These are phyloP conservation scores for Scheffersomyces amazonensis DNA, from an alignment of 805 yeast genomes.

Conservation along the genomic window DNA sequence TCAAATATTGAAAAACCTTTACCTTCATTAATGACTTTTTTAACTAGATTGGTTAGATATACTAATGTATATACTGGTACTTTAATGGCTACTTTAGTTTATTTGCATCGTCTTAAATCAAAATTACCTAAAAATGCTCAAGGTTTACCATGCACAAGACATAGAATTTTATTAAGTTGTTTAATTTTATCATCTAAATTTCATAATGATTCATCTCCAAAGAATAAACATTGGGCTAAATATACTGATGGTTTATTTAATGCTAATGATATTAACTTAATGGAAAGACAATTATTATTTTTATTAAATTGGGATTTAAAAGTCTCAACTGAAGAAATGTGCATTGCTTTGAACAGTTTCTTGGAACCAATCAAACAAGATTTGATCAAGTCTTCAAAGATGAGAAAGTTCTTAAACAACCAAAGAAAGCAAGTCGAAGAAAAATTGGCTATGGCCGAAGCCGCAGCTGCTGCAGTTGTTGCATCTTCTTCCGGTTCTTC, in stretches of 20 bases:
- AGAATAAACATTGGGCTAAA: conserved; percentile 75
- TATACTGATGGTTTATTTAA: conserved; percentile 73
- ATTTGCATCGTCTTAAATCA: conserved; percentile 57
- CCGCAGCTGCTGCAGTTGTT: conserved; percentile 1
- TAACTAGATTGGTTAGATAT: conserved; percentile 66
- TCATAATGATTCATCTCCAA: conserved; percentile 77
- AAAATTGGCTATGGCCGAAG: conserved; percentile 1
- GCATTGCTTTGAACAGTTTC: conserved; percentile 39
- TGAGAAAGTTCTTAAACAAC: conserved; percentile 27
- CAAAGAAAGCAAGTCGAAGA: conserved; percentile 12
- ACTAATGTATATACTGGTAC: conserved; percentile 82
- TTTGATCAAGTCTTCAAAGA: conserved; percentile 29
- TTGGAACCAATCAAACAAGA: conserved; percentile 50
- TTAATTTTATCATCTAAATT: conserved; percentile 69
- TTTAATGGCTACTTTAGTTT: conserved; percentile 67
- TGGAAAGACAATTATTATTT: conserved; percentile 74
- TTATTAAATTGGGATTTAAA: conserved; percentile 69
- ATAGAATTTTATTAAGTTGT: conserved; percentile 72
- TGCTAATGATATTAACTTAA: conserved; percentile 66
- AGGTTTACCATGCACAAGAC: conserved; percentile 78
- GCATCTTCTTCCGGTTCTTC: conserved; percentile 1
- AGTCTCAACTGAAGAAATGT: conserved; percentile 44
- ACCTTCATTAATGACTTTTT: conserved; percentile 74
- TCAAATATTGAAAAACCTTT: conserved; percentile 38
- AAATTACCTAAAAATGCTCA: conserved; percentile 69